Base-by-base conservation (phyloP, 2,329 filamentous ascomycete species). In the Apiospora kogelbergensis region DNA sequence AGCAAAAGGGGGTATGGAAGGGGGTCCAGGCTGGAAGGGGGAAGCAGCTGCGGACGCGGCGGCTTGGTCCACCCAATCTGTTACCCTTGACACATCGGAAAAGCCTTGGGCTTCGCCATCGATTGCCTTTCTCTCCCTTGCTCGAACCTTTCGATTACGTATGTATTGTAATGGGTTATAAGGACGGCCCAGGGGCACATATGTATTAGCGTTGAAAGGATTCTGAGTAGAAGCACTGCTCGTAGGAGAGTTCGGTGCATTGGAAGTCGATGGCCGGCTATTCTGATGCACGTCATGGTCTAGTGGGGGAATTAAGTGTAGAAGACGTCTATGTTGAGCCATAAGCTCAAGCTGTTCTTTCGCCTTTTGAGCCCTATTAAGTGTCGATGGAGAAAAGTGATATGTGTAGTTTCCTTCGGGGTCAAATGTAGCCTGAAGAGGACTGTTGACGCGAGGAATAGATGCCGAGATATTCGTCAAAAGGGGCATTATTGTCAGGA, bases 161-260 rank as follows among this genome's bases (percentile, higher is more conserved):
- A 98, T 92, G 74, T 94, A 94, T 79, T 98, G 96, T 30, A 99
- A 81, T 5, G 95, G 96, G 77, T 99, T 97, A 78, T 98, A 98
- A 2, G 85, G 82, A 67, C 95, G 90, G 5, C 92, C 92, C 9
- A 91, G 79, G 69, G 76, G 53, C 79, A 75, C 70, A 78, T 78
- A 72, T 74, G 79, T 37, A 75, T 75, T 69, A 13, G 65, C n/a
- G n/a, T 26, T 69, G 46, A 68, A 74, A 80, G 71, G 57, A 30
- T 65, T 84, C 63, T 65, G 69, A 48, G 72, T 74, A 67, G 71
- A 72, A 69, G 48, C 75, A 71, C 30, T 70, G n/a, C 70, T 69
- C 17, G 64, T 71, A 7, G 84, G 82, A 10, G 85, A 84, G 0
- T 76, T 76, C 0, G 82, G 81, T 0, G 82, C 79, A 64, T 81